phyloP scores from a whole-genome alignment of 805 yeast genomes.

The Cephaloascus albidus region DNA sequence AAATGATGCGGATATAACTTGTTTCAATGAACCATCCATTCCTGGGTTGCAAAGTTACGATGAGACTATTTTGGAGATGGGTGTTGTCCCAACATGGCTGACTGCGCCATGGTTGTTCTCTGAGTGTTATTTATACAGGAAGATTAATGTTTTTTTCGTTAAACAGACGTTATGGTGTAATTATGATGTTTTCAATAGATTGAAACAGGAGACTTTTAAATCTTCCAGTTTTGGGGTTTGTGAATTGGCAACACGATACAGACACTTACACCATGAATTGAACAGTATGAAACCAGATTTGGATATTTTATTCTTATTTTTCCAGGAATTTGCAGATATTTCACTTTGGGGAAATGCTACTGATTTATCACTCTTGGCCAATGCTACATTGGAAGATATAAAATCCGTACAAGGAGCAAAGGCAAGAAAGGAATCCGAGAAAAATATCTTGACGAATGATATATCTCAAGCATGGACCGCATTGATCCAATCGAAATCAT shows the following conservation, averaged over 20 bases:
- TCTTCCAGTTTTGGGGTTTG: constrained; percentile 70
- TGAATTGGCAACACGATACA: constrained; percentile 66
- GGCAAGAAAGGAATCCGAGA: constrained; percentile 72
- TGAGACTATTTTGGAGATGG: constrained; percentile 23
- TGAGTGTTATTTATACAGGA: constrained; percentile 80
- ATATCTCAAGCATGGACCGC: constrained; percentile 57
- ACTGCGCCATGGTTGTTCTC: constrained; percentile 86
- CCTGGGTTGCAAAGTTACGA: constrained; percentile 7
- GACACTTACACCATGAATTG: constrained; percentile 21
- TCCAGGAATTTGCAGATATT: constrained; percentile 77
- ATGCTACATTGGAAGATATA: constrained; percentile 83
- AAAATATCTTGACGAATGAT: constrained; percentile 72
- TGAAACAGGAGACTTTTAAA: constrained; percentile 67
- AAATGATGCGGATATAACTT: constrained; percentile 19
- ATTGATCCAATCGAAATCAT: constrained; percentile 14
- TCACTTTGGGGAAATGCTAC: constrained; percentile 98
- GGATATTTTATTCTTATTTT: constrained; percentile 45
- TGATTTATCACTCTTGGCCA: constrained; percentile 82
- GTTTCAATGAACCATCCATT: constrained; percentile 13
- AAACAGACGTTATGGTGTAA: constrained; percentile 31
- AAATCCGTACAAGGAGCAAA: constrained; percentile 87
- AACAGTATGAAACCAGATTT: constrained; percentile 15
- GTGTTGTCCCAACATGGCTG: constrained; percentile 60
- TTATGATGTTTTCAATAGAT: constrained; percentile 66
- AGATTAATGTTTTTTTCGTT: constrained; percentile 37